Evolutionary conservation across 345 rosid species (phyloP).

Genomic region (Murraya koenigii): DNA sequence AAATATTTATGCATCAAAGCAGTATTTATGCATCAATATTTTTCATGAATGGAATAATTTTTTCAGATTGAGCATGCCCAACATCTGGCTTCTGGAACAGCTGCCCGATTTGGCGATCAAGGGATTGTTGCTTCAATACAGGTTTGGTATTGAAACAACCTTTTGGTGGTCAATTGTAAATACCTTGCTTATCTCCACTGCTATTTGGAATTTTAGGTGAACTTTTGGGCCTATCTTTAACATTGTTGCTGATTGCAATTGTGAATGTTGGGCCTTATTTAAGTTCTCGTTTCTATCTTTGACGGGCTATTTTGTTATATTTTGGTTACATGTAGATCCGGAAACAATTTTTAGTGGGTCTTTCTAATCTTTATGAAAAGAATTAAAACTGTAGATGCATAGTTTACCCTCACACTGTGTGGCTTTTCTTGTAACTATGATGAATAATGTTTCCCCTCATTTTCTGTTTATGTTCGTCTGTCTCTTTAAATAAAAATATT

Average conservation of each 20-base stretch:
- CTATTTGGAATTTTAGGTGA: neutral
- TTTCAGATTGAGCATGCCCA: constrained; percentile 90
- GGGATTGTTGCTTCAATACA: constrained; percentile 78
- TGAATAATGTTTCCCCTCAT: neutral
- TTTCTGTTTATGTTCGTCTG: neutral
- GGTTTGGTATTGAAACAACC: constrained; percentile 34
- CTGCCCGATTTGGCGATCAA: constrained; percentile 62
- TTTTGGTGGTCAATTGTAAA: neutral
- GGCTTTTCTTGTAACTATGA: neutral
- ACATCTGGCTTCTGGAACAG: constrained; percentile 69
- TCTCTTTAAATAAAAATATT: neutral
- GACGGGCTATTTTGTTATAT: neutral
- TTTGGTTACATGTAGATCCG: neutral
- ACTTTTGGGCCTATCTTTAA: neutral
- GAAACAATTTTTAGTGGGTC: neutral
- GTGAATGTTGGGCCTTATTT: neutral
- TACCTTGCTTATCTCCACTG: neutral
- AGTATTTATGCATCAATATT: neutral
- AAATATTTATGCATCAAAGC: neutral
- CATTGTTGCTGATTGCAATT: neutral
- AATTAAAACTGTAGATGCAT: no score
- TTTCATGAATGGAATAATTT: constrained; percentile 15
- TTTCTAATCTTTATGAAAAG: neutral
- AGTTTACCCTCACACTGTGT: neutral
- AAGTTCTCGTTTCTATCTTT: neutral